Evolutionary conservation across 352 stramenopile genomes (phyloP).

Genomic region (Thraustochytrium sp.): DNA sequence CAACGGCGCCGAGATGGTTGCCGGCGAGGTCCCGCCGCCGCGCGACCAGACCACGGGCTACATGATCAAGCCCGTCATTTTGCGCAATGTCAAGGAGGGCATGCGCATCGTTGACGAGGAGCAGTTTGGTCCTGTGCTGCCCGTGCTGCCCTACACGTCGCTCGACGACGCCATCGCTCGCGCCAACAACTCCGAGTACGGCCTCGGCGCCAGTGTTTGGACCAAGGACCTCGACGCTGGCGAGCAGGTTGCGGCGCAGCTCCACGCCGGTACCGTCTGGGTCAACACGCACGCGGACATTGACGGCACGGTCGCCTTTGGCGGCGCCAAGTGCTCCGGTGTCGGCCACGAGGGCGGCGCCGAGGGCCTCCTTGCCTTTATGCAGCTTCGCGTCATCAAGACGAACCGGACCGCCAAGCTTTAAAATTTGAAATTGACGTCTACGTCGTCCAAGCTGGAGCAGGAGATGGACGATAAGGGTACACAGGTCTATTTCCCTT

Average conservation of each 20-base stretch:
- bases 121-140: constrained; percentile 90
- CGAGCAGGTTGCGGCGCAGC: constrained; percentile 62
- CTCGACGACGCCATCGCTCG: constrained; percentile 90
- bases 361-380: constrained; percentile 76
- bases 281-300: constrained; percentile 74
- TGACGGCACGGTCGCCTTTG: constrained; percentile 71
- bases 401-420: too few species aligned
- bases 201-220: constrained; percentile 77
- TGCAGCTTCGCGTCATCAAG: constrained; percentile 73
- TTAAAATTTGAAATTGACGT: too few species aligned
- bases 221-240: constrained; percentile 66
- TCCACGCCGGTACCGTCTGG: constrained; percentile 70
- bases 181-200: constrained; percentile 79
- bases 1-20: constrained; percentile 66
- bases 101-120: constrained; percentile 84
- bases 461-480: too few species aligned
- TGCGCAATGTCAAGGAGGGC: constrained; percentile 70
- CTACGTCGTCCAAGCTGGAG: too few species aligned
- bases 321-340: constrained; percentile 77
- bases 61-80: constrained; percentile 88
- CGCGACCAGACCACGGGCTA: constrained; percentile 60
- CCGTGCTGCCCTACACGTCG: constrained; percentile 80
- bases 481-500: too few species aligned
- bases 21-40: constrained; percentile 69
- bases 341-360: constrained; percentile 82